A percentile compares a stretch with the other conserved stretches of the same genome.
These are phyloP conservation scores for Conticribra guillardii DNA, from an alignment of 108 stramenopile genomes.

Conservation along the genomic window DNA sequence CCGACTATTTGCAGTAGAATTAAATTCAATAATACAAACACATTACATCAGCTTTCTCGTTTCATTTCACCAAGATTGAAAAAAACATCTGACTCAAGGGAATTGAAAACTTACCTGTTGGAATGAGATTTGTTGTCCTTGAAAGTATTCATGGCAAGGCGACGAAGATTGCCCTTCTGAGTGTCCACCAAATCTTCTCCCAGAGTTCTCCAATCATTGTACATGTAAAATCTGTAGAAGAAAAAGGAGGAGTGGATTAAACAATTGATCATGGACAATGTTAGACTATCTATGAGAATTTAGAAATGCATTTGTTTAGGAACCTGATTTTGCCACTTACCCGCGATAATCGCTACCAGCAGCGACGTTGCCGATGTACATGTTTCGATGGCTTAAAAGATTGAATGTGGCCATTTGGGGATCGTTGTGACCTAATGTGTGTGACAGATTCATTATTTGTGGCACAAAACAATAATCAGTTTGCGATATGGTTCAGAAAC, in stretches of 20 bases:
- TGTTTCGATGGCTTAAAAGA: constrained; percentile 20
- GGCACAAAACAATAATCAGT: too few species aligned
- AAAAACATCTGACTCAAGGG: too few species aligned
- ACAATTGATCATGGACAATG: neutral
- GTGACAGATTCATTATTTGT: too few species aligned
- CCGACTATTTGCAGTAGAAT: constrained; percentile 1
- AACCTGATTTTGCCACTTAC: constrained; percentile 8
- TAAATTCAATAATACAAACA: too few species aligned
- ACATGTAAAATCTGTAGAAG: constrained; percentile 11
- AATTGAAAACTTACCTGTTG: constrained; percentile 6
- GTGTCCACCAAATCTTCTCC: constrained; percentile 16
- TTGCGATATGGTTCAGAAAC: too few species aligned
- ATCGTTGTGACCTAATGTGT: constrained; percentile 15
- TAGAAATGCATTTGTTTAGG: neutral
- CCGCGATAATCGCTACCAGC: constrained; percentile 44
- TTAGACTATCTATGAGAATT: too few species aligned
- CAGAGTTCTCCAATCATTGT: constrained; percentile 14
- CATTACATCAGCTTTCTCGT: too few species aligned
- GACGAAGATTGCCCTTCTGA: constrained; percentile 15
- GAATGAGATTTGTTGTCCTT: constrained; percentile 45
- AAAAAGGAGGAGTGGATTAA: neutral
- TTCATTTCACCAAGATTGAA: too few species aligned
- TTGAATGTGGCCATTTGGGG: constrained; percentile 33
- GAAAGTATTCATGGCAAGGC: constrained; percentile 35
- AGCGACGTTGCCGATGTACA: constrained; percentile 48